Conservation (phyloP, 2,329 filamentous ascomycete genomes). For the Cordyceps tenuipes region DNA sequence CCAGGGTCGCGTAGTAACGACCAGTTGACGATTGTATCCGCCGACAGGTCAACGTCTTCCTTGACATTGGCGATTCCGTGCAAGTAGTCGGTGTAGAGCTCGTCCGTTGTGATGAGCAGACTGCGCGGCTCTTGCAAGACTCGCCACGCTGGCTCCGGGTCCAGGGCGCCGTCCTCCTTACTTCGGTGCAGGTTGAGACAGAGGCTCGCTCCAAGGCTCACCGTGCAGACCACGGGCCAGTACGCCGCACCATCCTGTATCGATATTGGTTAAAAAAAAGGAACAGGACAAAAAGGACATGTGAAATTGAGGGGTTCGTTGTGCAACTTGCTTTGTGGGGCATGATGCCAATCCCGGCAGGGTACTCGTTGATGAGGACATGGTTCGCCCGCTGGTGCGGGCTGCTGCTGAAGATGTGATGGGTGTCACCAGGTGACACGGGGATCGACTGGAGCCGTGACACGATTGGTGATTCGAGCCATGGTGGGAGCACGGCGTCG, state of each 20-base stretch:
- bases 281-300: background rate
- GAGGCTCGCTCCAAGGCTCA: constrained; percentile 71
- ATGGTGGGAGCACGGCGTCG: constrained; percentile 62
- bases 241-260: constrained; percentile 72
- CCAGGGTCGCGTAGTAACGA: constrained; percentile 46
- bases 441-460: constrained; percentile 48
- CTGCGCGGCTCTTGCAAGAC: constrained; percentile 81
- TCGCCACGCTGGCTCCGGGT: constrained; percentile 40
- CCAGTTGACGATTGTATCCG: constrained; percentile 65
- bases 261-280: background rate
- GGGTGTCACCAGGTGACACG: constrained; percentile 19
- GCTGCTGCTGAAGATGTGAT: constrained; percentile 49
- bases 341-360: constrained; percentile 87
- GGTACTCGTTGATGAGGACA: constrained; percentile 89
- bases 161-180: constrained; percentile 51
- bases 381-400: constrained; percentile 78
- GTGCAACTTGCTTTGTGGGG: constrained; percentile 57
- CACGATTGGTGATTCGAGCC: constrained; percentile 65
- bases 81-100: constrained; percentile 61
- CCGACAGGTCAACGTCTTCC: constrained; percentile 56
- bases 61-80: constrained; percentile 65
- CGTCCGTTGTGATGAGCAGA: constrained; percentile 61
- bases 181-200: constrained; percentile 70
- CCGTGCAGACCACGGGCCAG: constrained; percentile 78
- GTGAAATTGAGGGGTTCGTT: background rate